Conservation (phyloP, 495 filamentous ascomycete species). For the Penicillium subrubescens region DNA sequence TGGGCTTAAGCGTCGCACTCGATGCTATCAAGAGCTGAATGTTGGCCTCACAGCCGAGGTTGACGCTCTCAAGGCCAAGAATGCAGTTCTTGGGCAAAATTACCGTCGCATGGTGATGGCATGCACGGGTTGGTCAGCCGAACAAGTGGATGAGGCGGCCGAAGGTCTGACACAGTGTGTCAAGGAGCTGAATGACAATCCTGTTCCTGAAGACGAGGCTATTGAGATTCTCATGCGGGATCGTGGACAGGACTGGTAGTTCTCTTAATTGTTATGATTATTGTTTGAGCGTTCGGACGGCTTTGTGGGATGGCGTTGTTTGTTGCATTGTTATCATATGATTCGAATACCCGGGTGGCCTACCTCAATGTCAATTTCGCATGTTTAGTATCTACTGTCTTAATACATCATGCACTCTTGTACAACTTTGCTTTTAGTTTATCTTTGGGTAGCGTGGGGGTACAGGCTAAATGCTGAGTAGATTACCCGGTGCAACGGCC, state of each 20-base stretch:
- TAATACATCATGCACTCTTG: constrained; percentile 7
- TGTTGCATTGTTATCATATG: constrained; percentile 23
- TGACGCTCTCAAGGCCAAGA: constrained; percentile 44
- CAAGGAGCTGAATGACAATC: constrained; percentile 52
- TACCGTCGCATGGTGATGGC: constrained; percentile 54
- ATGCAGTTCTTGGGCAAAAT: constrained; percentile 48
- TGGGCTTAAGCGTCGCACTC: constrained; percentile 29
- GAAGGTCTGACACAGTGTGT: constrained; percentile 50
- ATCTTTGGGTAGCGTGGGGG: neutral
- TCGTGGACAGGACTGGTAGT: constrained; percentile 52
- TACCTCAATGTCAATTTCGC: constrained; percentile 17
- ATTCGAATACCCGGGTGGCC: constrained; percentile 32
- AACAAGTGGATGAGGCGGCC: constrained; percentile 50
- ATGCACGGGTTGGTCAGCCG: constrained; percentile 48
- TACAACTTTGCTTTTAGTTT: neutral
- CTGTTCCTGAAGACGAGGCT: constrained; percentile 49
- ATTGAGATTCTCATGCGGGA: constrained; percentile 53
- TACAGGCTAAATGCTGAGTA: constrained; percentile 18
- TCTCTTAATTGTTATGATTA: neutral
- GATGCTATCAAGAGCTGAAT: constrained; percentile 41
- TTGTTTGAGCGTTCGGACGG: constrained; percentile 24
- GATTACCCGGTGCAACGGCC: constrained; percentile 12
- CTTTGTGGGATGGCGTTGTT: constrained; percentile 20
- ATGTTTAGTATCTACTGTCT: neutral
- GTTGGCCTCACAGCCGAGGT: constrained; percentile 40